Evolutionary conservation across 179 eudicot genomes (phyloP).

Genomic region (Nepenthes alata): DNA sequence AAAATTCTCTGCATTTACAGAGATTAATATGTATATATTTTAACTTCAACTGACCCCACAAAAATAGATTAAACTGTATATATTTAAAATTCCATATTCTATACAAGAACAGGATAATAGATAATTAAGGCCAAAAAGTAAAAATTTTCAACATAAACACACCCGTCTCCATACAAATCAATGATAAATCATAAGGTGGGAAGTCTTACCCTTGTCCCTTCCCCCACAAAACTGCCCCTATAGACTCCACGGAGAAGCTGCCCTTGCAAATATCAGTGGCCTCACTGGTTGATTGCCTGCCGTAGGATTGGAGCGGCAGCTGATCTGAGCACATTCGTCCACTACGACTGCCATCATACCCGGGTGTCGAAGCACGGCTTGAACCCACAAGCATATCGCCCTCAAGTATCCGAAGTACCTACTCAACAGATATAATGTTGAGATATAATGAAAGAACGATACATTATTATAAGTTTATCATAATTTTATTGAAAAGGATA

Average conservation of each 20-base stretch:
- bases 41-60: too few relatives aligned
- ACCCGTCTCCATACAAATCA: neutral
- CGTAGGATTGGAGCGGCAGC: conserved; percentile 8
- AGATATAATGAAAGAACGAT: too few relatives aligned
- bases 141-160: too few relatives aligned
- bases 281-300: conserved; percentile 21
- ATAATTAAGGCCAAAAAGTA: too few relatives aligned
- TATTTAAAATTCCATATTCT: too few relatives aligned
- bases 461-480: too few relatives aligned
- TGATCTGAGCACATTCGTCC: conserved; percentile 42
- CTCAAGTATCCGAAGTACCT: conserved; percentile 86
- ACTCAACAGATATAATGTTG: neutral
- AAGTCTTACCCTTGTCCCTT: conserved; percentile 9
- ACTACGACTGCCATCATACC: conserved; percentile 60
- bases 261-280: conserved; percentile 28
- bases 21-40: too few relatives aligned
- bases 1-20: too few relatives aligned
- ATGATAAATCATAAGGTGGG: neutral
- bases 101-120: too few relatives aligned
- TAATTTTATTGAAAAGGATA: too few relatives aligned
- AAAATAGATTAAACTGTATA: too few relatives aligned
- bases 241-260: conserved; percentile 21
- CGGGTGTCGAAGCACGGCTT: conserved; percentile 37
- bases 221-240: conserved; percentile 18
- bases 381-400: conserved; percentile 71